Percentiles rank a stretch among this genome's conserved stretches.
Conservation (phyloP, 768 basidiomycete species). For the Lactarius sanguifluus region DNA sequence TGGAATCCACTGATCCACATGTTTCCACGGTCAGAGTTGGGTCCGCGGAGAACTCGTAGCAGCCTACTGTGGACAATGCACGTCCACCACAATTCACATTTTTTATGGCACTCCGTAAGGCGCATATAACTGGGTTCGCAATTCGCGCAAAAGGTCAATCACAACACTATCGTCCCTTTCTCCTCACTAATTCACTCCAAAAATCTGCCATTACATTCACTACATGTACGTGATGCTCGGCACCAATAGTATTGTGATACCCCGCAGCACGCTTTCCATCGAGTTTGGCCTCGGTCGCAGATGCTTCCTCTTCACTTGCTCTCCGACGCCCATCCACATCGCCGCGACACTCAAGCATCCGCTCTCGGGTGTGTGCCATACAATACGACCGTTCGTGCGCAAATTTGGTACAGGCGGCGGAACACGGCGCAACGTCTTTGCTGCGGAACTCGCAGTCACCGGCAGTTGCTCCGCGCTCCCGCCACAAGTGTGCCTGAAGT, state of each 20-base stretch:
- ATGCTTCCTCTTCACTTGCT: neutral
- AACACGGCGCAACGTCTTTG: constrained; percentile 19
- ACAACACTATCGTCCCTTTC: neutral
- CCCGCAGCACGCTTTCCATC: constrained; percentile 9
- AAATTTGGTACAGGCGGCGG: neutral
- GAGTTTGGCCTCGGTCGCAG: neutral
- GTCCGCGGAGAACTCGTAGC: neutral
- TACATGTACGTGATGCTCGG: neutral
- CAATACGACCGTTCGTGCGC: neutral
- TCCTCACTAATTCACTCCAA: neutral
- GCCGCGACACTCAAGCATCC: constrained; percentile 8
- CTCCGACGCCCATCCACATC: neutral
- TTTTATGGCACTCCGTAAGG: neutral
- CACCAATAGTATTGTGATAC: neutral
- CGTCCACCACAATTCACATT: neutral
- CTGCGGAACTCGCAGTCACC: constrained; percentile 2
- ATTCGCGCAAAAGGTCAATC: neutral
- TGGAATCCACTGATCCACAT: neutral
- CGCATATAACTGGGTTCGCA: neutral
- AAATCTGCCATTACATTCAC: neutral
- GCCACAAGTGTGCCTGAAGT: constrained; percentile 17
- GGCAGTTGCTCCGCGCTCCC: neutral
- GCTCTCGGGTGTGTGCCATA: neutral
- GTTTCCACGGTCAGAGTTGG: neutral
- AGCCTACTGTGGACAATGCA: neutral